Base-by-base conservation (phyloP, 169 alveolate species). In the Plasmodium yoelii region DNA sequence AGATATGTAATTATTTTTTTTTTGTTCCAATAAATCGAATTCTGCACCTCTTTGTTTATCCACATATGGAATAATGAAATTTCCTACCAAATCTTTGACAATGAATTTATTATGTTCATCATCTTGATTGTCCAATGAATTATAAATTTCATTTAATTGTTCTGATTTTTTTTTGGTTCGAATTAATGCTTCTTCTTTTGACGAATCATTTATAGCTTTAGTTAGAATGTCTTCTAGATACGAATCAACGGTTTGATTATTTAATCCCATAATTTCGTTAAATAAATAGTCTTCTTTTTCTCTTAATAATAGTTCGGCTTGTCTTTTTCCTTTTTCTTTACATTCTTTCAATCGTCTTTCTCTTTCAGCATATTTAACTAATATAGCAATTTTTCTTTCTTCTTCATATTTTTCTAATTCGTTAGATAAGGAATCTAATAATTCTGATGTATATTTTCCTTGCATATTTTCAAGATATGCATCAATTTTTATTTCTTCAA, bases 351-450 rank as follows among this genome's bases (percentile, higher is more conserved):
- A 55, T 55, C 90, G 51, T 26, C 90, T 65, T 65, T 82, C 90
- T 70, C 90, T 65, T 55, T 82, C 90, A 18, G 90, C 90, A 82
- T 82, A 82, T 82, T 82, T 82, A 2, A 82, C 90, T 47, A 82
- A 49, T 0, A 82, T 82, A 44, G 90, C 90, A 28, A 82, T 82
- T 82, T 82, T 82, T 70, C 90, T 82, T 34, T 82, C 90, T 67
- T 82, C 90, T 82, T 82, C 90, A 82, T 82, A 65, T 28, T 82
- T 82, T 59, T 82, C 90, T 60, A 82, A 82, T 82, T 82, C 90
- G 34, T 82, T 82, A 49, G 90, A 82, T 65, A 82, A 56, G 7
- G 73, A 26, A 67, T 82, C 90, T 39, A 82, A 46, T 51, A 82
- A 53, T 67, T 82, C 90, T 1, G 90, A 82, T 51, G 68, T 65